Base-by-base conservation (phyloP, 2,329 filamentous ascomycete species). In the Colletotrichum truncatum region DNA sequence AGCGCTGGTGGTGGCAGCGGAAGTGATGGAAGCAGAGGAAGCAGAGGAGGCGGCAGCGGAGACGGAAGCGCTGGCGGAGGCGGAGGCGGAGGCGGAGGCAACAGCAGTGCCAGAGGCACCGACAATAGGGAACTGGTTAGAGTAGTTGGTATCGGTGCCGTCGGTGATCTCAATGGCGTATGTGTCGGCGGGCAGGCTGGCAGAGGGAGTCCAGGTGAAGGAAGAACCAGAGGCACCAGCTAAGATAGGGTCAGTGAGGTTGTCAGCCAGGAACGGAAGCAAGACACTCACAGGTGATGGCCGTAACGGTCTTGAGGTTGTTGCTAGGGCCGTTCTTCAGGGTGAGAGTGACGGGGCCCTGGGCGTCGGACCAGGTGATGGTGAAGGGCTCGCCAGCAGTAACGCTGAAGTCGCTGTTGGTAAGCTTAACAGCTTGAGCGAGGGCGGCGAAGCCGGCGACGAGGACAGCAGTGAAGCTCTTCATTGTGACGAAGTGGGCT, bases 81-180 rank as follows among this genome's bases (percentile, higher is more conserved):
- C 67, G 25, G 70, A 60, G 16, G 65, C 57, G 8, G 68, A 18
- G 55, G 64, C 56, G 48, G 53, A 66, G 53, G 45, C 56, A 21
- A 64, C 54, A 45, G 63, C 57, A 6, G 66, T 55, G 16, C 62
- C 56, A 23, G 68, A 52, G 41, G 66, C 64, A 30, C 77, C 78
- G 14, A 53, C 18, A 52, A 81, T 68, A 7, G 67, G 12, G 73
- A 82, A 85, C 72, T 75, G 75, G 11, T 63, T 4, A 70, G 78
- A 81, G 78, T 81, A 85, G 81, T 85, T 85, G 72, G 72, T 72
- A 23, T 53, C 68, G 30, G 70, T 71, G 21, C 70, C 71, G 69
- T 85, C 82, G 26, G 58, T 66, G 70, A 85, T 83, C 74, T 79
- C 74, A 68, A 85, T 76, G 67, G 82, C 82, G 69, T 85, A 85